Percentiles rank a stretch among this genome's conserved stretches.
Evolutionary conservation across 129 eudicot genomes (phyloP).

Genomic region (Gnaphalium uliginosum): DNA sequence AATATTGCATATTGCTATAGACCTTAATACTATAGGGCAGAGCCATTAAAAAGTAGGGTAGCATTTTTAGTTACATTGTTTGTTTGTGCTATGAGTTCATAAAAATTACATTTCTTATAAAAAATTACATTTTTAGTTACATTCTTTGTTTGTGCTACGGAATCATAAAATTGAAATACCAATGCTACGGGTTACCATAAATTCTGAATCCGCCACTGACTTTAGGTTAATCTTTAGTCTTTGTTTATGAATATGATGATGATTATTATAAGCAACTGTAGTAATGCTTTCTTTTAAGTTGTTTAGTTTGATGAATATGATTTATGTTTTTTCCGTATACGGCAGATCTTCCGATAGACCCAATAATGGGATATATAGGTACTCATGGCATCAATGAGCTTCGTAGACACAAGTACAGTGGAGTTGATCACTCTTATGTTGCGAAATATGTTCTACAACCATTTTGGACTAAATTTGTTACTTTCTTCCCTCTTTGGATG

Average conservation of each 20-base stretch:
- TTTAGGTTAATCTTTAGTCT: background rate
- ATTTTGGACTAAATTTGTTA: conserved; percentile 17
- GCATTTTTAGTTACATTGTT: no score
- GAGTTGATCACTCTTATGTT: conserved; percentile 18
- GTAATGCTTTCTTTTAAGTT: background rate
- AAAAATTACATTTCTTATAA: no score
- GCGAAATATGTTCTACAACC: conserved; percentile 16
- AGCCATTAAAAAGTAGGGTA: no score
- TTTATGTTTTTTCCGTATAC: background rate
- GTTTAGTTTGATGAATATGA: background rate
- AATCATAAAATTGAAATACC: no score
- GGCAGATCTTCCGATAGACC: background rate
- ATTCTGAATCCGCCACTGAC: no score
- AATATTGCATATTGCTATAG: background rate
- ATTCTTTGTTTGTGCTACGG: no score
- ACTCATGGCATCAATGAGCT: conserved; percentile 13
- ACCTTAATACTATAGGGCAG: no score
- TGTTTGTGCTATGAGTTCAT: no score
- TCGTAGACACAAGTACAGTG: conserved; percentile 12
- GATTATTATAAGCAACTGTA: background rate
- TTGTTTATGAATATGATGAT: background rate
- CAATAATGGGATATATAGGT: conserved; percentile 1
- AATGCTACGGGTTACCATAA: no score
- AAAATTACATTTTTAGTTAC: no score
- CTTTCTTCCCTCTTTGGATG: conserved; percentile 24